Base-by-base conservation (phyloP, 2,329 filamentous ascomycete species). In the Colletotrichum musicola region DNA sequence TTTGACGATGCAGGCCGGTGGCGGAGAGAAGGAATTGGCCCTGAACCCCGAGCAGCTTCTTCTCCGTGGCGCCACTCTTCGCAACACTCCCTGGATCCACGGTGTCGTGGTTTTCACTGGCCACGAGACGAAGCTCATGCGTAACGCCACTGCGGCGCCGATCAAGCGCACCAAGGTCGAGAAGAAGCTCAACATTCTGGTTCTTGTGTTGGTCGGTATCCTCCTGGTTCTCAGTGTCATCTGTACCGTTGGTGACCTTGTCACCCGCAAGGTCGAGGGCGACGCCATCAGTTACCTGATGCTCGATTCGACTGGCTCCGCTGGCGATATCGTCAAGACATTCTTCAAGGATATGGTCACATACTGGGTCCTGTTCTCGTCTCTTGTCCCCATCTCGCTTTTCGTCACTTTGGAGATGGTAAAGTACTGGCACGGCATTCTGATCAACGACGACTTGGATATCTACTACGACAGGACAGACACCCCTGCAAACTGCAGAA, bases 91-190 rank as follows among this genome's bases (percentile, higher is more conserved):
- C 35, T 99, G 96, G 95, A 90, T 98, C 56, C 94, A 99, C 78
- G 96, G 95, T 46, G 88, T 97, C 18, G 96, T 99, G 62, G 95
- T 99, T 16, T 99, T 98, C 76, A 97, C 94, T 3, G 96, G 96
- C 59, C 96, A 99, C 80, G 96, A 99, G 82, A 98, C 96, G 6
- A 99, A 99, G 81, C 87, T 99, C 71, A 98, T 99, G 96, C 91
- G 96, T 74, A 99, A 99, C 78, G 97, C 96, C 18, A 99, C 95
- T 3, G 95, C 95, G 4, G 92, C 96, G 1, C 97, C 96, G 6
- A 99, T 99, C 83, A 99, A 99, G 84, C 92, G 95, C 64, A 99
- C 96, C 42, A 95, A 95, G 73, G 95, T 99, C 6, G 96, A 99
- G 81, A 90, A 91, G 71, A 93, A 97, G 84, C 92, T 99, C 73